Evolutionary conservation across 768 basidiomycete species (phyloP).

Genomic region (Galerina sulciceps): DNA sequence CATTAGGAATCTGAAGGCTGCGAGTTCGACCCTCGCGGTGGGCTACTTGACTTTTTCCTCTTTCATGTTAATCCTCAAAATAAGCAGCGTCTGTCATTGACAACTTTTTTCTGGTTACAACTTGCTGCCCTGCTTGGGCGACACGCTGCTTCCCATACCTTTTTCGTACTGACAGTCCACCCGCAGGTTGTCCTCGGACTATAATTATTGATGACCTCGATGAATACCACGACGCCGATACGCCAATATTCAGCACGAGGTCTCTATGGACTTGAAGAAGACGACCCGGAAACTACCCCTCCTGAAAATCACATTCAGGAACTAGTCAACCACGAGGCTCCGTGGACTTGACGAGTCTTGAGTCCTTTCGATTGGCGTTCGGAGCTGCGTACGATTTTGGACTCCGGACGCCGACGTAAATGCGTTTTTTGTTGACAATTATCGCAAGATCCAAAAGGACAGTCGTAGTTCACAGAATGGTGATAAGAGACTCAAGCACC

Average conservation of each 20-base stretch:
- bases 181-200: neutral
- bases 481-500: too few relatives aligned
- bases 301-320: neutral
- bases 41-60: conserved; percentile 45
- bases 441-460: neutral
- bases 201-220: neutral
- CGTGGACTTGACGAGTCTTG: neutral
- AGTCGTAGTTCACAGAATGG: too few relatives aligned
- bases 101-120: too few relatives aligned
- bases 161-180: too few relatives aligned
- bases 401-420: neutral
- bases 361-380: neutral
- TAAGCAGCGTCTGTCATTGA: too few relatives aligned
- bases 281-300: neutral
- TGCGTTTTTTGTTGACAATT: neutral
- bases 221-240: neutral
- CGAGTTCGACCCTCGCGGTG: conserved; percentile 85
- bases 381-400: neutral
- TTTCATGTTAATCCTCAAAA: neutral
- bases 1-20: conserved; percentile 69
- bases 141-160: too few relatives aligned
- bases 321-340: neutral
- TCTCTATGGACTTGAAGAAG: neutral
- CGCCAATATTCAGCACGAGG: neutral
- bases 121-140: too few relatives aligned